Evolutionary conservation across 1,139 yeast genomes (phyloP).

Genomic region (Chernovozyma sophiae-reginae): DNA sequence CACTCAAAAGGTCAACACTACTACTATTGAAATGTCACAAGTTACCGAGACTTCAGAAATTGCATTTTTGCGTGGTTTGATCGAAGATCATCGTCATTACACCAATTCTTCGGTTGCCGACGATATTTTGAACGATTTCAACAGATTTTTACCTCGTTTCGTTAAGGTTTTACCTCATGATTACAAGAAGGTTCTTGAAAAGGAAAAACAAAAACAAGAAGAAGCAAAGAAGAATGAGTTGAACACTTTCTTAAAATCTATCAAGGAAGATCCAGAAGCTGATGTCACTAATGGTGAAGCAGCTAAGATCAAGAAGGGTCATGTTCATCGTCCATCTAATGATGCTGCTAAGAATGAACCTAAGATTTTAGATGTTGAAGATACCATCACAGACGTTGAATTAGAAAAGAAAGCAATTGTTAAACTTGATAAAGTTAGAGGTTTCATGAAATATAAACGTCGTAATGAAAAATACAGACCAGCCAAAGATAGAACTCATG

Average conservation of each 20-base stretch:
- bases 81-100: conserved; percentile 94
- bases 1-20: conserved; percentile 70
- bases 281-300: conserved; percentile 89
- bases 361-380: conserved; percentile 84
- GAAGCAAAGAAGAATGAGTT: conserved; percentile 65
- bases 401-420: conserved; percentile 60
- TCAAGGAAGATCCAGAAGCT: conserved; percentile 76
- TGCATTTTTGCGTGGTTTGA: conserved; percentile 88
- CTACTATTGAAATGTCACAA: conserved; percentile 74
- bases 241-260: conserved; percentile 55
- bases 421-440: conserved; percentile 77
- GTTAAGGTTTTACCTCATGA: conserved; percentile 92
- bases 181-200: conserved; percentile 84
- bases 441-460: conserved; percentile 91
- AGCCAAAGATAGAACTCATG: conserved; percentile 71
- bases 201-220: conserved; percentile 63
- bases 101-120: conserved; percentile 90
- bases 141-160: conserved; percentile 81
- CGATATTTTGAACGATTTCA: conserved; percentile 77
- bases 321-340: conserved; percentile 33
- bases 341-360: conserved; percentile 67
- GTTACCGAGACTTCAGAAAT: conserved; percentile 87
- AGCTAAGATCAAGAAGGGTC: conserved; percentile 46
- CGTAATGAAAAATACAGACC: conserved; percentile 84
- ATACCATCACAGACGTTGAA: conserved; percentile 68